These are phyloP conservation scores for Alternaria postmessia DNA, from an alignment of 2,329 filamentous ascomycete genomes.

Conservation along the genomic window DNA sequence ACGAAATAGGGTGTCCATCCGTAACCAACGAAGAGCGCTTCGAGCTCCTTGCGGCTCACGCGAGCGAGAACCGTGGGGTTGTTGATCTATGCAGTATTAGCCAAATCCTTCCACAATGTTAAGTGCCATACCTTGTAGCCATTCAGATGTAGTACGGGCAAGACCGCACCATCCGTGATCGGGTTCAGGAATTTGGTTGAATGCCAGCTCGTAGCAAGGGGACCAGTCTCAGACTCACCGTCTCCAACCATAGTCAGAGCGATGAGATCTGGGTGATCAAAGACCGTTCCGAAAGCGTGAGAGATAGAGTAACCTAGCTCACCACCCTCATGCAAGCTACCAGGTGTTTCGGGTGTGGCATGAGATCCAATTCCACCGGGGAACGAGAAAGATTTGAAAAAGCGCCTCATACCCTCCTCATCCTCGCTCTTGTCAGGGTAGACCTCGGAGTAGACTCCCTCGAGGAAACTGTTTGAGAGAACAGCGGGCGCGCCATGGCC, in stretches of 20 bases:
- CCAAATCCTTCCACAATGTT: neutral
- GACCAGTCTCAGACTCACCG: slow-evolving; percentile 82
- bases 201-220: slow-evolving; percentile 81
- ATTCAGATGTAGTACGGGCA: slow-evolving; percentile 80
- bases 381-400: slow-evolving; percentile 86
- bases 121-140: slow-evolving; percentile 74
- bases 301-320: slow-evolving; percentile 84
- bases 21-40: slow-evolving; percentile 74
- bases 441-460: slow-evolving; percentile 79
- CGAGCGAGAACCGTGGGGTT: slow-evolving; percentile 70
- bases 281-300: slow-evolving; percentile 80
- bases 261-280: slow-evolving; percentile 77
- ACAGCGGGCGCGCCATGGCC: slow-evolving; percentile 81
- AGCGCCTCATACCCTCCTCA: slow-evolving; percentile 72
- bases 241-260: slow-evolving; percentile 81
- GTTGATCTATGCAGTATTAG: slow-evolving; percentile 38
- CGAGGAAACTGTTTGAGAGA: slow-evolving; percentile 78
- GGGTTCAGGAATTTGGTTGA: slow-evolving; percentile 84
- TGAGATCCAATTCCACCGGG: slow-evolving; percentile 81
- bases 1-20: slow-evolving; percentile 84
- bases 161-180: slow-evolving; percentile 77
- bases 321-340: slow-evolving; percentile 79
- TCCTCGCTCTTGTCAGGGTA: slow-evolving; percentile 78
- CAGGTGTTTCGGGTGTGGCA: slow-evolving; percentile 80
- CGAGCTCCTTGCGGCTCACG: slow-evolving; percentile 76